phyloP scores from a whole-genome alignment of 805 yeast species.

The Yamadazyma sp. region DNA sequence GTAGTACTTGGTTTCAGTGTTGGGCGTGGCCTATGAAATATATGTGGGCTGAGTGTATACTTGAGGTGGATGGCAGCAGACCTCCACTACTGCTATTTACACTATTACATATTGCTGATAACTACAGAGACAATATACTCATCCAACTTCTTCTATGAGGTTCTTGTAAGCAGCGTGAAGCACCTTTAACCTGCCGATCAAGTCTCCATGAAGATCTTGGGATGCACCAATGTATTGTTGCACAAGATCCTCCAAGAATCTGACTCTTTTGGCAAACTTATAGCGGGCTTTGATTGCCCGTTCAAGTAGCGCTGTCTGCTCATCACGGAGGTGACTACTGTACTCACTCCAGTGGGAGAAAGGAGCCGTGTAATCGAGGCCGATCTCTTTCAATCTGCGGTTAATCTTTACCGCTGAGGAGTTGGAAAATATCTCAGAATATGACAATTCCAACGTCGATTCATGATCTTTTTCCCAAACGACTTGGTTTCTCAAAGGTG shows the following conservation, averaged over 20 bases:
- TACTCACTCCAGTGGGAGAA: conserved; percentile 4
- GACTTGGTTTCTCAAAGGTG: conserved; percentile 7
- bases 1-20: too few species aligned
- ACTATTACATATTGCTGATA: too few species aligned
- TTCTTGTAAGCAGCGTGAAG: conserved; percentile 1
- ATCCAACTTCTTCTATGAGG: conserved; percentile 2
- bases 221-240: background rate
- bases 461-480: background rate
- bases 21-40: too few species aligned
- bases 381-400: background rate
- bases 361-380: background rate
- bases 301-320: background rate
- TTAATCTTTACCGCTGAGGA: background rate
- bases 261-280: conserved; percentile 2
- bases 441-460: background rate
- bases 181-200: background rate
- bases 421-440: conserved; percentile 1
- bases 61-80: too few species aligned
- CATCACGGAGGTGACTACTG: background rate
- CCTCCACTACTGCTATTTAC: too few species aligned
- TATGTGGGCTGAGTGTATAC: too few species aligned
- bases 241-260: conserved; percentile 1
- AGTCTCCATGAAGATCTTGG: background rate
- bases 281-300: background rate
- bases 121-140: too few species aligned